Evolutionary conservation across 345 rosid species (phyloP).

Genomic region (Euphorbia tirucalli): DNA sequence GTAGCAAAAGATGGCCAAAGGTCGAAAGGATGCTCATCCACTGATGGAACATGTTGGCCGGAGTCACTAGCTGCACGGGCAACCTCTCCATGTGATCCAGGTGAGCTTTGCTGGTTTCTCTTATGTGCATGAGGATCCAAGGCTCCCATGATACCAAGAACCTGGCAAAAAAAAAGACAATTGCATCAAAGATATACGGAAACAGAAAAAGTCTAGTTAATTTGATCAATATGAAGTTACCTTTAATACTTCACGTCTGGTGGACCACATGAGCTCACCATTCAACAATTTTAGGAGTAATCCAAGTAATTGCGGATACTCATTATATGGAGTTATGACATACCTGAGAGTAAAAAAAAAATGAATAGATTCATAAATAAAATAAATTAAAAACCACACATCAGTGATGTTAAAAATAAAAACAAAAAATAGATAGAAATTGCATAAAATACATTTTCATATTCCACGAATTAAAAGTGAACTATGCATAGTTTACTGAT

Average conservation of each 20-base stretch:
- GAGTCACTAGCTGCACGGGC: conserved; percentile 86
- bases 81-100: conserved; percentile 89
- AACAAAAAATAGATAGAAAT: not conserved
- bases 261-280: conserved; percentile 95
- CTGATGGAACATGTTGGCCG: conserved; percentile 79
- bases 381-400: not conserved
- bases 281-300: conserved; percentile 92
- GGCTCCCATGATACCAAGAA: conserved; percentile 99
- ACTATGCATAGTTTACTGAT: not conserved
- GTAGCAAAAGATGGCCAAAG: conserved; percentile 92
- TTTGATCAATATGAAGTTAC: conserved; percentile 38
- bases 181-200: conserved; percentile 23
- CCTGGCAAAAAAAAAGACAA: conserved; percentile 42
- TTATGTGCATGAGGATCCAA: conserved; percentile 95
- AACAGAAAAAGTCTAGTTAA: conserved; percentile 18
- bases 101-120: conserved; percentile 72
- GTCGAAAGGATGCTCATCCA: conserved; percentile 90
- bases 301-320: conserved; percentile 88
- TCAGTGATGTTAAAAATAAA: not conserved
- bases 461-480: not conserved
- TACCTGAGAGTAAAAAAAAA: conserved; percentile 46
- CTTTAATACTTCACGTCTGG: conserved; percentile 97
- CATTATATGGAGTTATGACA: conserved; percentile 91
- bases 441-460: not conserved
- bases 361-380: not conserved